Conservation (phyloP, 2,329 filamentous ascomycete genomes). For the Neophaeococcomyces mojaviensis region DNA sequence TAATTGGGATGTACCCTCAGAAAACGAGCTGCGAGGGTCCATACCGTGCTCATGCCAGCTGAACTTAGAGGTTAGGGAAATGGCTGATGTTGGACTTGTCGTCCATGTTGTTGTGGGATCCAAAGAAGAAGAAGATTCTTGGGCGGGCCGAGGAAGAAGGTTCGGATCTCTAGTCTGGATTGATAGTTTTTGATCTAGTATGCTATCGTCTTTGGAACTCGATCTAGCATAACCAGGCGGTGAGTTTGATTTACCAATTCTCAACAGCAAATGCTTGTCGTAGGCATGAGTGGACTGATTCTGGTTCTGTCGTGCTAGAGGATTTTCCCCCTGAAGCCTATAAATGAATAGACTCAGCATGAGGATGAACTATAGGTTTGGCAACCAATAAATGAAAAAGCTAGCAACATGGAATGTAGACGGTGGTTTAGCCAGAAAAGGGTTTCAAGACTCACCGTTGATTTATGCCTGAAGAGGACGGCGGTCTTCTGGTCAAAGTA, state of each 20-base stretch:
- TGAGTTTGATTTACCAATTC: slow-evolving; percentile 54
- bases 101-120: slow-evolving; percentile 28
- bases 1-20: slow-evolving; percentile 34
- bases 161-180: slow-evolving; percentile 19
- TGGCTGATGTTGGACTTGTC: slow-evolving; percentile 33
- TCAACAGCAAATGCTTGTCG: slow-evolving; percentile 55
- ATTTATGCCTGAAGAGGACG: slow-evolving; percentile 17
- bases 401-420: neutral
- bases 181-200: slow-evolving; percentile 28
- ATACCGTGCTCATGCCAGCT: slow-evolving; percentile 34
- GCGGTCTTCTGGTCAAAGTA: slow-evolving; percentile 44
- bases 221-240: slow-evolving; percentile 39
- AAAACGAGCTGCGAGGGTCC: slow-evolving; percentile 37
- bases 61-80: slow-evolving; percentile 34
- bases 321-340: slow-evolving; percentile 53
- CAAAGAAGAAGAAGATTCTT: slow-evolving; percentile 14
- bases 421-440: neutral
- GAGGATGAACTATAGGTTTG: neutral
- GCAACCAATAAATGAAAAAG: neutral
- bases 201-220: slow-evolving; percentile 27
- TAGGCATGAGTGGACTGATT: slow-evolving; percentile 55
- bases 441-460: slow-evolving; percentile 19
- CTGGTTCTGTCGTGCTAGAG: slow-evolving; percentile 51
- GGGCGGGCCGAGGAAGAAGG: slow-evolving; percentile 10
- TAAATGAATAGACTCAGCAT: slow-evolving; percentile 8